phyloP scores from a whole-genome alignment of 257 asterid species.

The Solanum chilense region DNA sequence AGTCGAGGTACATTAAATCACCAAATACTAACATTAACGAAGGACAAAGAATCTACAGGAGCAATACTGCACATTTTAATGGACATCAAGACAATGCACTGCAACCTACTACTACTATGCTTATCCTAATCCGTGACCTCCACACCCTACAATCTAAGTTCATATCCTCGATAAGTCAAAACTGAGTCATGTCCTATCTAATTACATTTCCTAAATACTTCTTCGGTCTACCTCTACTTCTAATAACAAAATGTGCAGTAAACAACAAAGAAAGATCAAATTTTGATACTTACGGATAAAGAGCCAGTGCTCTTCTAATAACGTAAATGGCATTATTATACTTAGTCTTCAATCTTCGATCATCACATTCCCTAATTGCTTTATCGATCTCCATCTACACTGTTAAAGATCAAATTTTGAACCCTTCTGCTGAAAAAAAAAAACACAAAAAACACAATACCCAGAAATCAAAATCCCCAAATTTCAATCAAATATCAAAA shows the following conservation, averaged over 20 bases:
- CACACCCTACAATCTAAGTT: neutral
- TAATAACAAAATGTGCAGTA: neutral
- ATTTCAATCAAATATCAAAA: neutral
- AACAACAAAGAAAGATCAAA: neutral
- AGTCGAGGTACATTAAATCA: neutral
- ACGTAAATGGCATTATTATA: constrained; percentile 78
- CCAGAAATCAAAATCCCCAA: neutral
- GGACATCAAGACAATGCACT: neutral
- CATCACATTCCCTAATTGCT: constrained; percentile 68
- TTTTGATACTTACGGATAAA: constrained; percentile 50
- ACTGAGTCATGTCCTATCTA: neutral
- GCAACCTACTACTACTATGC: neutral
- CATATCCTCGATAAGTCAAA: neutral
- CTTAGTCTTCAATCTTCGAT: constrained; percentile 72
- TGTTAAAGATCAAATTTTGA: neutral
- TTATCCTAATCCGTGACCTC: neutral
- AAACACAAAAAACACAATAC: neutral
- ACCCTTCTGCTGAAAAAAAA: constrained; percentile 5
- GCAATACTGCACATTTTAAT: neutral
- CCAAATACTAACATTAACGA: neutral
- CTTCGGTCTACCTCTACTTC: neutral
- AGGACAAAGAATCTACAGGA: neutral
- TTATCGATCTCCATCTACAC: constrained; percentile 68
- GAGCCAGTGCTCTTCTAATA: constrained; percentile 78
- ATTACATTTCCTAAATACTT: neutral